Conservation (phyloP, 2,329 filamentous ascomycete species). For the Talaromyces funiculosus region DNA sequence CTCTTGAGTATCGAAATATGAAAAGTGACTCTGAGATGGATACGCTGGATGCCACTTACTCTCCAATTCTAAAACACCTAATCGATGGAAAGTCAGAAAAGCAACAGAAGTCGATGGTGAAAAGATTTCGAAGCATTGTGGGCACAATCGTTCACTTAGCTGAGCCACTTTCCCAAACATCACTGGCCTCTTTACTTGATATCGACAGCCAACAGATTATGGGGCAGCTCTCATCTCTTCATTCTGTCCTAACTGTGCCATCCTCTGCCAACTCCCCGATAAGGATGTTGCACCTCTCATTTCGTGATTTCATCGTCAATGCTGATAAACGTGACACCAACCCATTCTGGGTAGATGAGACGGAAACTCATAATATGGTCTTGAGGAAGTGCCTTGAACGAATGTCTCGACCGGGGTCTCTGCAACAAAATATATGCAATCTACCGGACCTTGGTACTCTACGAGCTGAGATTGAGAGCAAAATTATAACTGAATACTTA, state of each 20-base stretch:
- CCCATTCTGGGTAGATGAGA: too few relatives aligned
- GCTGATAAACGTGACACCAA: conserved; percentile 8
- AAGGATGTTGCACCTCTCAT: conserved; percentile 19
- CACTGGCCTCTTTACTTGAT: conserved; percentile 15
- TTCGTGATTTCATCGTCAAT: conserved; percentile 28
- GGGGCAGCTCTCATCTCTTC: conserved; percentile 1
- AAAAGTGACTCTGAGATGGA: too few relatives aligned
- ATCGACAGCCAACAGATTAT: background rate
- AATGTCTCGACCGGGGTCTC: too few relatives aligned
- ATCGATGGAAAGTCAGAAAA: conserved; percentile 9
- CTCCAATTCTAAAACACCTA: conserved; percentile 20
- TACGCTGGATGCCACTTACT: conserved; percentile 24
- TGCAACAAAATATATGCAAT: too few relatives aligned
- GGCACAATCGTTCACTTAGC: conserved; percentile 21
- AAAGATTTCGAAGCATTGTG: conserved; percentile 19
- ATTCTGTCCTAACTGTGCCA: background rate
- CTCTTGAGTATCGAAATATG: too few relatives aligned
- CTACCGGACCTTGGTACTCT: too few relatives aligned
- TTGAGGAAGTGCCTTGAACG: too few relatives aligned
- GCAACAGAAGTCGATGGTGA: conserved; percentile 8
- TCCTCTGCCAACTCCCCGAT: conserved; percentile 10
- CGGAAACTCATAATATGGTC: too few relatives aligned
- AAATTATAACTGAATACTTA: too few relatives aligned
- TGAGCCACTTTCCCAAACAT: conserved; percentile 18
- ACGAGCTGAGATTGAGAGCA: too few relatives aligned